These are phyloP conservation scores for Physcomitrellopsis africana DNA, from an alignment of 225 moss, liverwort and hornwort genomes.

Conservation along the genomic window DNA sequence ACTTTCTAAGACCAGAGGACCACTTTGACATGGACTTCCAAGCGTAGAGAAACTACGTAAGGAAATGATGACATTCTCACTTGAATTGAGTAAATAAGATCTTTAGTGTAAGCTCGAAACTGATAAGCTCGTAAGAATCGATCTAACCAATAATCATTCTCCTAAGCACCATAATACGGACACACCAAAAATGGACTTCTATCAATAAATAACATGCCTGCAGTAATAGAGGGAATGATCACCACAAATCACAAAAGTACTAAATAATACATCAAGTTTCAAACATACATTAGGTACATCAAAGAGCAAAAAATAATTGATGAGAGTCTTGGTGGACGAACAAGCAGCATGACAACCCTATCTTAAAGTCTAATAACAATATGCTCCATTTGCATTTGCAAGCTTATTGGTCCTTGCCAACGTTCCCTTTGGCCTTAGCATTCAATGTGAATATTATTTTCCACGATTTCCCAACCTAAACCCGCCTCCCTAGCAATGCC, in stretches of 20 bases:
- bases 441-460: no score
- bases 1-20: neutral
- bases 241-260: neutral
- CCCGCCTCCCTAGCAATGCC: no score
- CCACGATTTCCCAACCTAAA: no score
- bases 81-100: conserved; percentile 87
- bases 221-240: neutral
- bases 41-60: neutral
- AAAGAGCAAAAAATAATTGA: no score
- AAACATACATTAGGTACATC: no score
- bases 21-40: conserved; percentile 9
- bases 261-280: no score
- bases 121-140: conserved; percentile 78
- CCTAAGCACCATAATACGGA: conserved; percentile 52
- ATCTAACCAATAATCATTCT: conserved; percentile 92
- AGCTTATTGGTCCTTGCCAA: no score
- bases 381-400: no score
- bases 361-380: no score
- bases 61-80: conserved; percentile 34
- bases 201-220: neutral
- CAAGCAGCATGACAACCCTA: no score
- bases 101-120: conserved; percentile 84
- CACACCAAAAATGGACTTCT: conserved; percentile 5
- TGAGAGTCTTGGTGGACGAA: no score
- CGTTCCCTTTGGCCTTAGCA: no score